Percentiles rank a stretch among this genome's conserved stretches.
These are phyloP conservation scores for Dittrichia graveolens DNA, from an alignment of 129 eudicot species.

Conservation along the genomic window DNA sequence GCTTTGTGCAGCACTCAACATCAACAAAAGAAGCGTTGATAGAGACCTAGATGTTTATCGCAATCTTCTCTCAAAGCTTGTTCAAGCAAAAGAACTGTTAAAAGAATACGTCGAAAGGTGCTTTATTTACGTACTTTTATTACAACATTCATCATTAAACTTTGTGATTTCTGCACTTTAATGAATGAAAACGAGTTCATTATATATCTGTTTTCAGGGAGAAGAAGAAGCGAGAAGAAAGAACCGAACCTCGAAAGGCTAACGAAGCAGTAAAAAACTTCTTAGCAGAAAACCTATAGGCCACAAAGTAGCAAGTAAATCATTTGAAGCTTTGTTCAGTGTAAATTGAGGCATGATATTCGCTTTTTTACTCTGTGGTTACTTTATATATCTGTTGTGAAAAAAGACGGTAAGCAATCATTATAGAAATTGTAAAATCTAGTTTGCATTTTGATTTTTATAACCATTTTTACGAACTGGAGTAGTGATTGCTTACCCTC, in stretches of 20 bases:
- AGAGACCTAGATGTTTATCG: slow-evolving; percentile 96
- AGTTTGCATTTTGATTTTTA: slow-evolving; percentile 19
- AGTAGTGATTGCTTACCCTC: slow-evolving; percentile 14
- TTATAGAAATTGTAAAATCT: slow-evolving; percentile 31
- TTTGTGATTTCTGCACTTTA: slow-evolving; percentile 2
- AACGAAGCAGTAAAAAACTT: slow-evolving; percentile 69
- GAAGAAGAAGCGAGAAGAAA: slow-evolving; percentile 81
- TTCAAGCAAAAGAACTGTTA: slow-evolving; percentile 85
- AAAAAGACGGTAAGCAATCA: slow-evolving; percentile 30
- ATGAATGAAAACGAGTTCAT: background rate
- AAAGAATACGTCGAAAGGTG: slow-evolving; percentile 90
- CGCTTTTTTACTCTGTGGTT: slow-evolving; percentile 3
- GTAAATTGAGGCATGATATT: slow-evolving; percentile 30
- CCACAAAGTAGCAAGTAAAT: slow-evolving; percentile 14
- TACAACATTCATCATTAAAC: background rate
- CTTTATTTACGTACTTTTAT: slow-evolving; percentile 13
- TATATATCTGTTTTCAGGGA: slow-evolving; percentile 50
- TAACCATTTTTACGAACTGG: slow-evolving; percentile 1
- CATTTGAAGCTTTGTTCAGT: slow-evolving; percentile 18
- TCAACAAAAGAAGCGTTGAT: slow-evolving; percentile 78
- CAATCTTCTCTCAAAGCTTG: slow-evolving; percentile 84
- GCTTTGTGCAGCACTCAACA: slow-evolving; percentile 86
- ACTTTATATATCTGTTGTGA: slow-evolving; percentile 27
- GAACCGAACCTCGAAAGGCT: slow-evolving; percentile 65
- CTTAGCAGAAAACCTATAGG: slow-evolving; percentile 40